Conservation (phyloP, 768 basidiomycete species). For the Amanita pallidorosea region DNA sequence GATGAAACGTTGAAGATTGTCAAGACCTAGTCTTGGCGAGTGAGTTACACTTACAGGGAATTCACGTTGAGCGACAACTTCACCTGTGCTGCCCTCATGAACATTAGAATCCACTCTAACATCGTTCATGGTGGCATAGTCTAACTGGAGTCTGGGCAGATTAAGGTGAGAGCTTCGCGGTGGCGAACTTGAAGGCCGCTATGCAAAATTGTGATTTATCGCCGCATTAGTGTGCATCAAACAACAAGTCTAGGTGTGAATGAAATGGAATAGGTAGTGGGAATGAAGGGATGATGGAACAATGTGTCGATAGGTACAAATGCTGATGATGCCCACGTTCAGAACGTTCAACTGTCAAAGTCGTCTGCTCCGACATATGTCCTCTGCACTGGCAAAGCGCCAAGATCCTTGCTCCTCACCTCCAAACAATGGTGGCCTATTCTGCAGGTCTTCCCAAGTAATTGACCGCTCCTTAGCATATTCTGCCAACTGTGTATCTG, state of each 20-base stretch:
- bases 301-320: too few species aligned
- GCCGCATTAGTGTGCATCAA: too few species aligned
- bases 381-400: conserved; percentile 7
- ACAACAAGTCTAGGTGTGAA: too few species aligned
- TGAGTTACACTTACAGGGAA: not conserved
- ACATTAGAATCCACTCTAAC: not conserved
- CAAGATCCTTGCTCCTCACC: conserved; percentile 5
- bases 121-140: too few species aligned
- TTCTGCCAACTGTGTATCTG: conserved; percentile 6
- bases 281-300: too few species aligned
- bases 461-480: conserved; percentile 7
- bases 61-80: not conserved
- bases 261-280: too few species aligned
- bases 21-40: not conserved
- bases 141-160: too few species aligned
- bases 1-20: not conserved
- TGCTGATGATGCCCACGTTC: too few species aligned
- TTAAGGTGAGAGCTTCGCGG: too few species aligned
- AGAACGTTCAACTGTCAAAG: conserved; percentile 1
- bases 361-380: conserved; percentile 7
- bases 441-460: conserved; percentile 9
- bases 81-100: not conserved
- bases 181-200: too few species aligned
- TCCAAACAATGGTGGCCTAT: conserved; percentile 5
- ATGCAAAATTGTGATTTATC: too few species aligned